Percentiles rank a stretch among this genome's conserved stretches.
phyloP scores from a whole-genome alignment of 2,329 filamentous ascomycete genomes.

The Fusarium nodosum region DNA sequence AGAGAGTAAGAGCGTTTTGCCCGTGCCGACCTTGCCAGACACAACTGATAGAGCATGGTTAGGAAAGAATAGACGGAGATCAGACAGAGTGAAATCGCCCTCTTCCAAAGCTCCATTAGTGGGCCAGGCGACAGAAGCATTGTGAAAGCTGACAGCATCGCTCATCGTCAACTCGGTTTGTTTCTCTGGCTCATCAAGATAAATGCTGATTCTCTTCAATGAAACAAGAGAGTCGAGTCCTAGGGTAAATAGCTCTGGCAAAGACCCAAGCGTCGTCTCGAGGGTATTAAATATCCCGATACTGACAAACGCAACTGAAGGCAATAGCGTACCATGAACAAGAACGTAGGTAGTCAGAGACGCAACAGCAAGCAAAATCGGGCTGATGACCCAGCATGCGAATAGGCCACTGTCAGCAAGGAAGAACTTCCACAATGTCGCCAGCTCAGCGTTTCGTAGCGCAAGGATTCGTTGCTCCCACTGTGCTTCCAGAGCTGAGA shows the following conservation, averaged over 20 bases:
- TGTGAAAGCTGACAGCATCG: constrained; percentile 72
- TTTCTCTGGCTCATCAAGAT: constrained; percentile 75
- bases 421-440: constrained; percentile 75
- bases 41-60: constrained; percentile 78
- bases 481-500: constrained; percentile 78
- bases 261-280: constrained; percentile 75
- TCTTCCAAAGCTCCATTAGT: constrained; percentile 68
- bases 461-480: constrained; percentile 77
- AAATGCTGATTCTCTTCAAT: constrained; percentile 76
- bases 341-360: constrained; percentile 77
- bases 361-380: constrained; percentile 77
- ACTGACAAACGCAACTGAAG: constrained; percentile 84
- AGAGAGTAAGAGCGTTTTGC: constrained; percentile 80
- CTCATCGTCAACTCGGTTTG: constrained; percentile 66
- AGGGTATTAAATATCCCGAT: constrained; percentile 79
- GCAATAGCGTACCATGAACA: constrained; percentile 71
- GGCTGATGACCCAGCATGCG: constrained; percentile 78
- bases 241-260: constrained; percentile 79
- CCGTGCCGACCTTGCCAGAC: constrained; percentile 80
- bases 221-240: constrained; percentile 80
- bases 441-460: constrained; percentile 74
- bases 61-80: constrained; percentile 75
- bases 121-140: constrained; percentile 79
- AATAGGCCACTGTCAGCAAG: constrained; percentile 72
- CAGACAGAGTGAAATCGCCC: constrained; percentile 72